These are phyloP conservation scores for Globisporangium carolinianum DNA, from an alignment of 352 stramenopile genomes.

Conservation along the genomic window DNA sequence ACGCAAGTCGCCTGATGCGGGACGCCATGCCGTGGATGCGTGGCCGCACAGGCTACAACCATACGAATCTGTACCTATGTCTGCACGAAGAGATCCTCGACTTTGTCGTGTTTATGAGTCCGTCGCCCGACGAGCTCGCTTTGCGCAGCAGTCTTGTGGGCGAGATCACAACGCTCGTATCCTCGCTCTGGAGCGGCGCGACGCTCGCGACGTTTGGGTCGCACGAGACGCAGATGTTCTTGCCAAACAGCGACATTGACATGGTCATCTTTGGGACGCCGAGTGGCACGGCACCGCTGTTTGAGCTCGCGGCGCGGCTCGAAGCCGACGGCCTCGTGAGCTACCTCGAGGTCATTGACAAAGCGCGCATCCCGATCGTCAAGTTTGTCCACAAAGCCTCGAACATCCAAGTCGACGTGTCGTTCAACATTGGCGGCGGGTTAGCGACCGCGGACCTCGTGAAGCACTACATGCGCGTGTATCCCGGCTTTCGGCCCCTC, in stretches of 20 bases:
- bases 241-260: constrained; percentile 92
- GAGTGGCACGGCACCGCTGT: constrained; percentile 44
- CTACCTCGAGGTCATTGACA: constrained; percentile 93
- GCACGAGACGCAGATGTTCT: constrained; percentile 89
- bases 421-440: constrained; percentile 85
- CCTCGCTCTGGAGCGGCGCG: constrained; percentile 42
- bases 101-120: constrained; percentile 90
- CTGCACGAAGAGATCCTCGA: constrained; percentile 96
- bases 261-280: constrained; percentile 86
- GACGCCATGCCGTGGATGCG: constrained; percentile 69
- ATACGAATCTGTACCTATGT: constrained; percentile 74
- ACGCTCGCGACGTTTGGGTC: constrained; percentile 90
- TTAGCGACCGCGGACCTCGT: constrained; percentile 85
- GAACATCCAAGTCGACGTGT: constrained; percentile 90
- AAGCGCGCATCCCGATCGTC: constrained; percentile 93
- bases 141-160: constrained; percentile 60
- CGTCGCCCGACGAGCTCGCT: constrained; percentile 67
- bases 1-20: constrained; percentile 24
- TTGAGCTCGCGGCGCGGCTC: constrained; percentile 44
- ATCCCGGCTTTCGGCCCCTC: constrained; percentile 89
- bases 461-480: constrained; percentile 87
- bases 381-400: constrained; percentile 91
- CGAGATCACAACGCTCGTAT: constrained; percentile 64
- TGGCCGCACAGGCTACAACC: constrained; percentile 43
- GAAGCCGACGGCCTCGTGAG: constrained; percentile 67